phyloP scores from a whole-genome alignment of 306 rosid species.

The Prunus mongolica region DNA sequence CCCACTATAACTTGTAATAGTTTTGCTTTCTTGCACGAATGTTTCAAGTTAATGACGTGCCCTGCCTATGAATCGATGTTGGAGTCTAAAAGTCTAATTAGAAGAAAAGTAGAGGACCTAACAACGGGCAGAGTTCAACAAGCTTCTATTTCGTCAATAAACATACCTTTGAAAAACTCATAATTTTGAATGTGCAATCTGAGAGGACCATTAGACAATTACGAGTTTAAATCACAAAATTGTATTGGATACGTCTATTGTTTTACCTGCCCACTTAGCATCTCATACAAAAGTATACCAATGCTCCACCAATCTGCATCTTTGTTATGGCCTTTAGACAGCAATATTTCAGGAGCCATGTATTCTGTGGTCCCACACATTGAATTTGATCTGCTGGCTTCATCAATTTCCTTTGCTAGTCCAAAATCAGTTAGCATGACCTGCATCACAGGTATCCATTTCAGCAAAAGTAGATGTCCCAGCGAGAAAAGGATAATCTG shows the following conservation, averaged over 20 bases:
- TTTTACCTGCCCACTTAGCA: slow-evolving; percentile 89
- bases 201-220: background rate
- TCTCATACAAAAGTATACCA: slow-evolving; percentile 86
- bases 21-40: background rate
- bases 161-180: background rate
- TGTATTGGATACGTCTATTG: background rate
- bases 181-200: background rate
- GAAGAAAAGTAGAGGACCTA: background rate
- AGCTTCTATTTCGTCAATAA: background rate
- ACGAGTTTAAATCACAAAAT: background rate
- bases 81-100: background rate
- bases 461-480: background rate
- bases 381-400: slow-evolving; percentile 78
- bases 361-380: slow-evolving; percentile 94
- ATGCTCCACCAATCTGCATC: slow-evolving; percentile 99
- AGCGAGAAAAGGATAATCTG: slow-evolving; percentile 9
- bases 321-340: slow-evolving; percentile 89
- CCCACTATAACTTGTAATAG: too few relatives aligned
- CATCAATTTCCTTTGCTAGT: slow-evolving; percentile 85
- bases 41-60: background rate
- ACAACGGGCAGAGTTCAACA: background rate
- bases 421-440: slow-evolving; percentile 97
- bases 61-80: background rate
- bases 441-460: slow-evolving; percentile 35
- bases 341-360: slow-evolving; percentile 94